Conservation (phyloP, 768 basidiomycete genomes). For the Pisolithus tinctorius region DNA sequence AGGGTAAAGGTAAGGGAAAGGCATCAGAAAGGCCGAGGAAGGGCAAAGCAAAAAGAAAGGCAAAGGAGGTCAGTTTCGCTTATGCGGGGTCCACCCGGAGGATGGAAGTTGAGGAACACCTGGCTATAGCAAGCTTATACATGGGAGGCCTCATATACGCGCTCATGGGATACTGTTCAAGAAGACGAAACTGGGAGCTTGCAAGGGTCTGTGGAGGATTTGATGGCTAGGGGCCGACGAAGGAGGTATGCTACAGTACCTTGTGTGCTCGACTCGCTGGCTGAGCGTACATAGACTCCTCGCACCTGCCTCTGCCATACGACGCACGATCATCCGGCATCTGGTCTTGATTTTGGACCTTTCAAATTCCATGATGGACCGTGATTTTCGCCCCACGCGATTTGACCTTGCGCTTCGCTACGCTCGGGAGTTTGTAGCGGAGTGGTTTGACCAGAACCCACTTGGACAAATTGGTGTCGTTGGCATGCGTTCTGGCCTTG, state of each 20-base stretch:
- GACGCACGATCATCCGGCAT: slow-evolving; percentile 94
- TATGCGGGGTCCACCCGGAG: not conserved
- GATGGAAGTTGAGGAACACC: not conserved
- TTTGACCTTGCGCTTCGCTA: slow-evolving; percentile 90
- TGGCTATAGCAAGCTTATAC: slow-evolving; percentile 69
- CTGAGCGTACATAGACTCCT: slow-evolving; percentile 46
- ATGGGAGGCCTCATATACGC: slow-evolving; percentile 93
- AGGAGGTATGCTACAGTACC: slow-evolving; percentile 51
- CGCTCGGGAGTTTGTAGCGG: slow-evolving; percentile 82
- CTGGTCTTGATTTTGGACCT: slow-evolving; percentile 89
- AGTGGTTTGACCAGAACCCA: slow-evolving; percentile 99
- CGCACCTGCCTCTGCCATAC: slow-evolving; percentile 79
- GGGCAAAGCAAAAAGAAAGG: slow-evolving; percentile 42
- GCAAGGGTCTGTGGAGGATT: slow-evolving; percentile 82
- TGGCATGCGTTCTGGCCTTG: slow-evolving; percentile 85
- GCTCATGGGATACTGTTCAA: slow-evolving; percentile 95
- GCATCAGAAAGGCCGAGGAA: slow-evolving; percentile 43
- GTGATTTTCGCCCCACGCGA: slow-evolving; percentile 92
- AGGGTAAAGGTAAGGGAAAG: slow-evolving; percentile 54
- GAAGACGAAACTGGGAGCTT: slow-evolving; percentile 93
- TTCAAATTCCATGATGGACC: slow-evolving; percentile 87
- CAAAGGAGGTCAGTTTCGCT: slow-evolving; percentile 24
- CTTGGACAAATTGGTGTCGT: slow-evolving; percentile 95
- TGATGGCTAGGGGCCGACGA: slow-evolving; percentile 80
- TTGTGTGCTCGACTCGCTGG: slow-evolving; percentile 1